Evolutionary conservation across 2,329 filamentous ascomycete species (phyloP).

Genomic region (Xylaria sp.): DNA sequence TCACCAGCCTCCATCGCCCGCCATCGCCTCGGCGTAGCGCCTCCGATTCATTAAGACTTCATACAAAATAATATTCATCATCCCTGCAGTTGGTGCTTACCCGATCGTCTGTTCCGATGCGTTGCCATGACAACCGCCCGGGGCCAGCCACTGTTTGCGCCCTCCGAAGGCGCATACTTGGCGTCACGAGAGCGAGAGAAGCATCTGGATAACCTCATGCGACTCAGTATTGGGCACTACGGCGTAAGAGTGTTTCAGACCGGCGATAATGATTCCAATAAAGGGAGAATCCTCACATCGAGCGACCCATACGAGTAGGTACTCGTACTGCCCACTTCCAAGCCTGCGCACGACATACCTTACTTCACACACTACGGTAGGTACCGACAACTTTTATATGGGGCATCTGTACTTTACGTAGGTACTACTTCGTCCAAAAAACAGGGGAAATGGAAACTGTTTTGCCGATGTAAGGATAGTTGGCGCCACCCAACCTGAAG

Average conservation of each 20-base stretch:
- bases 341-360: neutral
- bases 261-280: too few relatives aligned
- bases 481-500: neutral
- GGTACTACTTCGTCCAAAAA: neutral
- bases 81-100: neutral
- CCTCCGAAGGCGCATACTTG: neutral
- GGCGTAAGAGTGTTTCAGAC: too few relatives aligned
- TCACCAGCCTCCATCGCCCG: neutral
- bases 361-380: neutral
- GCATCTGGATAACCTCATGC: neutral
- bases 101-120: neutral
- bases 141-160: neutral
- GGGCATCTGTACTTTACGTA: neutral
- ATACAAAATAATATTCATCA: neutral
- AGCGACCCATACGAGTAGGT: neutral
- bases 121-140: constrained; percentile 17
- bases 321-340: neutral
- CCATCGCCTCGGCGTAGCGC: neutral
- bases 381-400: neutral
- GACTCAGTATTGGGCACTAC: too few relatives aligned
- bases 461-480: neutral
- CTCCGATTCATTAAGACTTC: neutral
- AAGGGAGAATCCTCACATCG: neutral
- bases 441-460: neutral
- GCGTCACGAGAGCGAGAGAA: neutral